phyloP scores from a whole-genome alignment of 306 rosid species.

The Rosa chinensis region DNA sequence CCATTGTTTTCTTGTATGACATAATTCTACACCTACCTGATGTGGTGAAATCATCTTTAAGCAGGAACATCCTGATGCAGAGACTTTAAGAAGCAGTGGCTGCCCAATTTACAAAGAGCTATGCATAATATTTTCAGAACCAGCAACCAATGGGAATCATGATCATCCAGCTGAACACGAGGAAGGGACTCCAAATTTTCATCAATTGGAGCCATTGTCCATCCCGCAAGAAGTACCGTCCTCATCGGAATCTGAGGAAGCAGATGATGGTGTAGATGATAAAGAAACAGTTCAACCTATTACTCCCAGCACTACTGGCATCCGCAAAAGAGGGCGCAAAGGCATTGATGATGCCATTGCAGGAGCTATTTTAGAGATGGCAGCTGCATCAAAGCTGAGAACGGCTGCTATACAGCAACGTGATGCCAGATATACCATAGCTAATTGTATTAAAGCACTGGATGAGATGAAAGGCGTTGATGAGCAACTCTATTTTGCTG shows the following conservation, averaged over 20 bases:
- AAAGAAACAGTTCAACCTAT: constrained; percentile 42
- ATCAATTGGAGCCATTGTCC: constrained; percentile 37
- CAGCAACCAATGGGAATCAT: constrained; percentile 49
- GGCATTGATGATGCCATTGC: constrained; percentile 67
- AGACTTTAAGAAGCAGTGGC: constrained; percentile 52
- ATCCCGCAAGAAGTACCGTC: constrained; percentile 36
- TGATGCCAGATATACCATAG: constrained; percentile 48
- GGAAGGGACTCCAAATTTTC: constrained; percentile 31
- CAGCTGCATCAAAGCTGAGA: constrained; percentile 69
- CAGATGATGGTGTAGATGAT: constrained; percentile 39
- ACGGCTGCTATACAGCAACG: constrained; percentile 55
- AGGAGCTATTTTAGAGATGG: constrained; percentile 75
- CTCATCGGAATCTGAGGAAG: constrained; percentile 56
- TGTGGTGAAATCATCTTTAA: constrained; percentile 26
- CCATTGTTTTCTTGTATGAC: constrained; percentile 8
- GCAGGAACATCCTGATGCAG: constrained; percentile 77
- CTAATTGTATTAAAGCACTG: constrained; percentile 64
- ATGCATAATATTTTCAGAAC: constrained; percentile 64
- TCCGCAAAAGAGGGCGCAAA: constrained; percentile 65
- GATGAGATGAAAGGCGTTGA: constrained; percentile 64
- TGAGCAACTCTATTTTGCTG: constrained; percentile 57
- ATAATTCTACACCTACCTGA: constrained; percentile 12
- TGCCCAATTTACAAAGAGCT: constrained; percentile 73
- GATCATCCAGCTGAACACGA: constrained; percentile 38
- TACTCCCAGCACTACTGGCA: constrained; percentile 34